Evolutionary conservation across 805 yeast species (phyloP).

Genomic region (Hagleromyces aurorensis): DNA sequence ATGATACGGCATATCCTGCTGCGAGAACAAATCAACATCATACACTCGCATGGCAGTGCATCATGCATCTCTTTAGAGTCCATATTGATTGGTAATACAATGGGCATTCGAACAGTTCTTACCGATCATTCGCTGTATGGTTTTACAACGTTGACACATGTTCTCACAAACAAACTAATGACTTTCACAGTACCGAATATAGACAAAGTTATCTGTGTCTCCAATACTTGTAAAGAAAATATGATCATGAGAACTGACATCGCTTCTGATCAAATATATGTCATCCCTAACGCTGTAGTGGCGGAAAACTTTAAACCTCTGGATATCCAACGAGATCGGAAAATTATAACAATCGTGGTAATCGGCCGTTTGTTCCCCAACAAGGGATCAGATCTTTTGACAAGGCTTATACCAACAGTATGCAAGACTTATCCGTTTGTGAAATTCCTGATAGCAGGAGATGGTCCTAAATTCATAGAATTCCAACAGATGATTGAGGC

Average conservation of each 20-base stretch:
- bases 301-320: constrained; percentile 67
- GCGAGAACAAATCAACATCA: constrained; percentile 77
- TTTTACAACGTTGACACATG: constrained; percentile 76
- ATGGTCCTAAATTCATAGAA: constrained; percentile 92
- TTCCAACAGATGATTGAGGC: constrained; percentile 92
- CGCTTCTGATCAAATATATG: constrained; percentile 72
- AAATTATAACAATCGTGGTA: constrained; percentile 73
- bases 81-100: constrained; percentile 80
- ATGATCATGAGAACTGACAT: constrained; percentile 81
- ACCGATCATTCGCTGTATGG: constrained; percentile 97
- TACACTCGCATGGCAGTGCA: constrained; percentile 93
- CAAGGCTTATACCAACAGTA: constrained; percentile 76
- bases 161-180: constrained; percentile 77
- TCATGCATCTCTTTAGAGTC: constrained; percentile 85
- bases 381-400: constrained; percentile 87
- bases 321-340: constrained; percentile 11
- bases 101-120: constrained; percentile 87
- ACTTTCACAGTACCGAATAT: constrained; percentile 79
- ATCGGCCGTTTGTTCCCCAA: constrained; percentile 91
- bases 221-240: constrained; percentile 94
- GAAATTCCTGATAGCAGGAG: constrained; percentile 85
- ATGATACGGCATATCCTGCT: constrained; percentile 74
- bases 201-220: constrained; percentile 92
- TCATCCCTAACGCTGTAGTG: constrained; percentile 93
- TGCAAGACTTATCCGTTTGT: constrained; percentile 59